phyloP scores from a whole-genome alignment of 805 yeast genomes.

The baker's yeast (Saccharomyces cerevisiae) region DNA sequence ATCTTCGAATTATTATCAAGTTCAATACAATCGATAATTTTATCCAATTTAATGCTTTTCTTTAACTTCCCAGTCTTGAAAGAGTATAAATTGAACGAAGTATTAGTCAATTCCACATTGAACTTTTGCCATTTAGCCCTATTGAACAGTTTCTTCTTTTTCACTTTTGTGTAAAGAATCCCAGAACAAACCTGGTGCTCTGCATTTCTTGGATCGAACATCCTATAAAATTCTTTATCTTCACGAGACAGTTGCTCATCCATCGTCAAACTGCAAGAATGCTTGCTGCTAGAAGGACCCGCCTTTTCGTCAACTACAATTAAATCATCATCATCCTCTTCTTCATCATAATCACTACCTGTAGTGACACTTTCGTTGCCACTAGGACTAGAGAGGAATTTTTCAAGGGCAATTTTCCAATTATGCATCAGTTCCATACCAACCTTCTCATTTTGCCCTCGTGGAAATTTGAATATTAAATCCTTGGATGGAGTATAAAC shows the following conservation, averaged over 20 bases:
- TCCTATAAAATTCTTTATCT: conserved; percentile 14
- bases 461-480: conserved; percentile 7
- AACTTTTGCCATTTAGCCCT: conserved; percentile 17
- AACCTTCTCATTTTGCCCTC: not conserved
- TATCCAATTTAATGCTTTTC: conserved; percentile 7
- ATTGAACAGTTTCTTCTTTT: conserved; percentile 11
- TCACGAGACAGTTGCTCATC: not conserved
- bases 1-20: conserved; percentile 6
- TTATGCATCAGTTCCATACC: conserved; percentile 2
- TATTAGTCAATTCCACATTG: conserved; percentile 12
- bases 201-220: conserved; percentile 11
- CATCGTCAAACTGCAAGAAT: not conserved
- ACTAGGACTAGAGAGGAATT: conserved; percentile 4
- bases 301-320: not conserved
- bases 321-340: conserved; percentile 3
- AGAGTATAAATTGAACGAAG: conserved; percentile 11
- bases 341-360: conserved; percentile 3
- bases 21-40: conserved; percentile 17
- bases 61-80: conserved; percentile 10
- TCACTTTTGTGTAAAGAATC: conserved; percentile 9
- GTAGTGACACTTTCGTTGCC: not conserved
- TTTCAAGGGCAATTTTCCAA: conserved; percentile 11
- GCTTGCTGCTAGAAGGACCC: not conserved
- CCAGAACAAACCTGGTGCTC: conserved; percentile 12
- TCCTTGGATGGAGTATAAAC: conserved; percentile 15